phyloP scores from a whole-genome alignment of 2,329 filamentous ascomycete genomes.

The Rhytidhysteron rufulum region DNA sequence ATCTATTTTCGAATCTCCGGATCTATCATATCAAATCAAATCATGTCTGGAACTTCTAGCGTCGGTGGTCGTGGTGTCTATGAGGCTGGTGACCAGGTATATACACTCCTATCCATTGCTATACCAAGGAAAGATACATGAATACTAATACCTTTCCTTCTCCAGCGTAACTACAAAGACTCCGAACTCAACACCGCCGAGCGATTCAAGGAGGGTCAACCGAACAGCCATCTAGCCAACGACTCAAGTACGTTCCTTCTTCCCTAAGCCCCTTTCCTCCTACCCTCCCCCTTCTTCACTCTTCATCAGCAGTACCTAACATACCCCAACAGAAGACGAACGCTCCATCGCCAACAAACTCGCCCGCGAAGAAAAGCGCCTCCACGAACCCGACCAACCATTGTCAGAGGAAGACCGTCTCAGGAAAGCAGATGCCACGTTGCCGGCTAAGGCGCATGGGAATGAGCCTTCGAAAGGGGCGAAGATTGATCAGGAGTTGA shows the following conservation, averaged over 20 bases:
- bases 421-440: constrained; percentile 58
- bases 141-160: neutral
- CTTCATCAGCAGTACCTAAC: constrained; percentile 4
- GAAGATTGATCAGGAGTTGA: constrained; percentile 65
- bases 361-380: constrained; percentile 55
- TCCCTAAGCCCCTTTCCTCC: neutral
- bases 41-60: constrained; percentile 56
- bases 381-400: constrained; percentile 41
- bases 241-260: constrained; percentile 62
- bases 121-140: too few relatives aligned
- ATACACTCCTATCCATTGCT: neutral
- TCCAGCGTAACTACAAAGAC: constrained; percentile 54
- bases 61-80: constrained; percentile 66
- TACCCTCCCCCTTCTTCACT: too few relatives aligned
- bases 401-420: constrained; percentile 32
- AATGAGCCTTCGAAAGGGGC: constrained; percentile 71
- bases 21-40: too few relatives aligned
- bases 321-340: constrained; percentile 62
- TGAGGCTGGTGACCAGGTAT: constrained; percentile 68
- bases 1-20: too few relatives aligned
- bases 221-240: constrained; percentile 62
- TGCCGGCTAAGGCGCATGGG: constrained; percentile 60
- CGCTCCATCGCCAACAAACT: constrained; percentile 69
- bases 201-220: constrained; percentile 69
- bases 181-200: constrained; percentile 50